Base-by-base conservation (phyloP, 345 rosid genomes). In the Brassica incana region DNA sequence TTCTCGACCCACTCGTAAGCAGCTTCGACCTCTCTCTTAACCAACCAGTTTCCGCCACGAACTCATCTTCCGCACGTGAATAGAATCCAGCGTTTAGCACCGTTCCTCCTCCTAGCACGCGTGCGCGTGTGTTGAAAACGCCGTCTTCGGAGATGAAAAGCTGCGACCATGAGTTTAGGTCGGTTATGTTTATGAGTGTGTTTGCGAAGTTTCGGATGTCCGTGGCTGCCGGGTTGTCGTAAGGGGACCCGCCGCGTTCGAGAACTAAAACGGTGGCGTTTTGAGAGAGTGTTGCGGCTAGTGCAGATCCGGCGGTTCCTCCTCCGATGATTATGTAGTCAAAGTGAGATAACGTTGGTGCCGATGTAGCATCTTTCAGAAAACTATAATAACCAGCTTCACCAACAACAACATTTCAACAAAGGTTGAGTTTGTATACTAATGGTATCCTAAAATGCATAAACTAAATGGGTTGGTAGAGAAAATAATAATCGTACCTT, bases 281-380 rank as follows among this genome's bases (percentile, higher is more conserved):
- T 70, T 56, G 56, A 0, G 96, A 89, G 0, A 88, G 91, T 9
- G 97, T 89, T 45, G 96, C 94, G 0, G 96, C 92, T 25, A 92
- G 29, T 5, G 97, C 85, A 67, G 94, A 92, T 1, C 96, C 97
- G 0, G 92, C 70, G 5, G 97, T 83, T 70, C 94, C 96, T 20
- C 97, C 96, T 2, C 96, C 97, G 60, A 92, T 75, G 52, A 89
- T 40, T 36, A 92, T 87, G 83, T 92, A 92, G 84, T 92, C 92
- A 18, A 81, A 82, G 74, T 56, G 70, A 4, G 80, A 68, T 2
- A 82, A 5, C 50, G 5, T 8, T 2, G 94, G 88, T 2, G 94
- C 89, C 23, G 73, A 58, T 18, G 77, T 83, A 67, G 92, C 95
- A 61, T 90, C 90, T 15, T 77, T 86, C 77, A 88, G 61, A 80